phyloP scores from a whole-genome alignment of 2,329 filamentous ascomycete genomes.

The Phialocephala subalpina region DNA sequence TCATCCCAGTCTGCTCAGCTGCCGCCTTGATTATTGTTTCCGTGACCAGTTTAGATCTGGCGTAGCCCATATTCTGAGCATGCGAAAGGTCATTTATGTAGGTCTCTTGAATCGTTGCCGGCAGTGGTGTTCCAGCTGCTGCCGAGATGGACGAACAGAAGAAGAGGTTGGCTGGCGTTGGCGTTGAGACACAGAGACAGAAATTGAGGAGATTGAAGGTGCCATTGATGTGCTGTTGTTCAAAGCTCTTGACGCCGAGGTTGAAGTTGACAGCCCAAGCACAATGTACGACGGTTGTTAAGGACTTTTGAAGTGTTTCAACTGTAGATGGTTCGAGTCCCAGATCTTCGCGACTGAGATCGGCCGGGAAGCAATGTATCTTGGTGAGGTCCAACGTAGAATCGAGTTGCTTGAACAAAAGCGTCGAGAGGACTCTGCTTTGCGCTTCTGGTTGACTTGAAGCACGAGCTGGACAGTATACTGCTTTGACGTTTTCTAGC shows the following conservation, averaged over 20 bases:
- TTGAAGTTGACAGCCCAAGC: constrained; percentile 67
- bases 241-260: constrained; percentile 58
- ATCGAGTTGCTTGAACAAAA: constrained; percentile 48
- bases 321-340: constrained; percentile 47
- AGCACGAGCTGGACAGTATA: constrained; percentile 59
- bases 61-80: constrained; percentile 60
- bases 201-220: constrained; percentile 53
- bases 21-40: constrained; percentile 53
- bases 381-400: constrained; percentile 41
- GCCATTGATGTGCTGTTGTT: constrained; percentile 52
- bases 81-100: constrained; percentile 33
- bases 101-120: constrained; percentile 46
- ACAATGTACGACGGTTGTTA: constrained; percentile 57
- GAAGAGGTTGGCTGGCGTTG: constrained; percentile 42
- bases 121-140: constrained; percentile 42
- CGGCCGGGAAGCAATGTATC: constrained; percentile 48
- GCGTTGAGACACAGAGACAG: constrained; percentile 42
- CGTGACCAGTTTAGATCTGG: constrained; percentile 56
- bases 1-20: constrained; percentile 43
- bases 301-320: constrained; percentile 38
- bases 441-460: constrained; percentile 43
- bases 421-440: constrained; percentile 45
- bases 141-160: constrained; percentile 50
- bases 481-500: constrained; percentile 16
- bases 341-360: constrained; percentile 50